A percentile compares a stretch with the other conserved stretches of the same genome.
phyloP scores from a whole-genome alignment of 768 basidiomycete species.

The Pholiota molesta region DNA sequence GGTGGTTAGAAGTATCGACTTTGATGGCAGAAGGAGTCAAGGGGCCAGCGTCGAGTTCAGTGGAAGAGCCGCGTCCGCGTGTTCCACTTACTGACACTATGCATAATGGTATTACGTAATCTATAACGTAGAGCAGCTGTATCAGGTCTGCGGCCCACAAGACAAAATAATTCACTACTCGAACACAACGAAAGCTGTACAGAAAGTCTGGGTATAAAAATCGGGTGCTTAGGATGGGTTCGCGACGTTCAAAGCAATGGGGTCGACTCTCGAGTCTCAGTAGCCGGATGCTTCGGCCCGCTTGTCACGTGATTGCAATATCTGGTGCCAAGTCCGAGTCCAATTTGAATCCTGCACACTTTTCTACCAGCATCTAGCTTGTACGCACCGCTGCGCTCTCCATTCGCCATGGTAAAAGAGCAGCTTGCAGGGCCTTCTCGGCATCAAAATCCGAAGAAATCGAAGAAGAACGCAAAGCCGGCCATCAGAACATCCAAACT shows the following conservation, averaged over 20 bases:
- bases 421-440: conserved; percentile 22
- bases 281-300: background rate
- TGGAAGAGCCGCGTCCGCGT: conserved; percentile 18
- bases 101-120: conserved; percentile 1
- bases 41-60: too few species aligned
- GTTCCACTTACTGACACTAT: conserved; percentile 12
- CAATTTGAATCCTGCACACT: too few species aligned
- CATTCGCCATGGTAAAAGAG: conserved; percentile 7
- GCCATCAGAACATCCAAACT: conserved; percentile 30
- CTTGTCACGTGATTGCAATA: background rate
- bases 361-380: background rate
- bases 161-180: too few species aligned
- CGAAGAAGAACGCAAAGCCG: conserved; percentile 24
- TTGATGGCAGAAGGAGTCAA: background rate
- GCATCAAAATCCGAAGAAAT: conserved; percentile 21
- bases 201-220: too few species aligned
- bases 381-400: background rate
- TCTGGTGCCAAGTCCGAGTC: background rate
- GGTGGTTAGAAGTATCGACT: background rate
- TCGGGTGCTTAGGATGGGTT: too few species aligned
- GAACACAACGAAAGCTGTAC: too few species aligned
- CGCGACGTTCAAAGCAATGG: too few species aligned
- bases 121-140: background rate
- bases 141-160: too few species aligned
- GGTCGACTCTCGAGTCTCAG: too few species aligned